phyloP scores from a whole-genome alignment of 345 rosid species.

The Rhodomyrtus tomentosa region DNA sequence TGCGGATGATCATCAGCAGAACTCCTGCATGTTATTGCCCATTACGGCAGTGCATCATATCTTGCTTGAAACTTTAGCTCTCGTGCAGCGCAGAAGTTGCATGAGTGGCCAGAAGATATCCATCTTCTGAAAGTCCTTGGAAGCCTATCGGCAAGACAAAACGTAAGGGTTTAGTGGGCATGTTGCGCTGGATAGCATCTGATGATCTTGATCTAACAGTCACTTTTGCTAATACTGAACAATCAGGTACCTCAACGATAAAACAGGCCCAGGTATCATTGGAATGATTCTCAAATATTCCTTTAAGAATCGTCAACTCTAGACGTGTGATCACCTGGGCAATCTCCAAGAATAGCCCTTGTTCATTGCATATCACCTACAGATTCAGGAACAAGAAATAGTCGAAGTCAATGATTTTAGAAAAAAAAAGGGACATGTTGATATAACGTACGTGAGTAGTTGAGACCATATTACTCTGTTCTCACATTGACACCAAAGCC shows the following conservation, averaged over 20 bases:
- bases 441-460: not conserved
- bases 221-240: not conserved
- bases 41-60: not conserved
- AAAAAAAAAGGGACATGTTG: not conserved
- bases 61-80: not conserved
- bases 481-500: not conserved
- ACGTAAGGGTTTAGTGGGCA: not conserved
- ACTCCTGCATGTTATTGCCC: not conserved
- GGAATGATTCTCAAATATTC: not conserved
- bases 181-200: not conserved
- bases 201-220: not conserved
- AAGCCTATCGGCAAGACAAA: not conserved
- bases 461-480: not conserved
- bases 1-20: not conserved
- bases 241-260: not conserved
- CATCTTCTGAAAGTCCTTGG: slow-evolving; percentile 1
- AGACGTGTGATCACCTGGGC: not conserved
- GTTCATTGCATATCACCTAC: slow-evolving; percentile 2
- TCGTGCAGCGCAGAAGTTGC: not conserved
- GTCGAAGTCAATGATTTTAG: not conserved
- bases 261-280: slow-evolving; percentile 1
- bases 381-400: not conserved
- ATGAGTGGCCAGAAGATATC: slow-evolving; percentile 2
- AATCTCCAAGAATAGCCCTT: slow-evolving; percentile 1
- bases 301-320: not conserved